Base-by-base conservation (phyloP, 148 eudicot species). In the Dysphania ambrosioides region DNA sequence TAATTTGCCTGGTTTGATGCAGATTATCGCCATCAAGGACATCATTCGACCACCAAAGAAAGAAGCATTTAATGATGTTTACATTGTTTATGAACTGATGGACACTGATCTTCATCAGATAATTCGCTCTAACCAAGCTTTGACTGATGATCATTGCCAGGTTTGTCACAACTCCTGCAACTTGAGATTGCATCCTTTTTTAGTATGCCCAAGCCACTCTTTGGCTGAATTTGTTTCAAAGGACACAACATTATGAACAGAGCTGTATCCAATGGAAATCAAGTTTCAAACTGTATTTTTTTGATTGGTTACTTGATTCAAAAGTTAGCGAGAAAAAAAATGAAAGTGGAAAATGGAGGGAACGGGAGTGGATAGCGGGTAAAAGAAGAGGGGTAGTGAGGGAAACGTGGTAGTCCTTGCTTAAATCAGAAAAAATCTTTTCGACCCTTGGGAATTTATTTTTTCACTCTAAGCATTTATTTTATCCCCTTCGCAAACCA, bases 81-180 rank as follows among this genome's bases (percentile, higher is more conserved):
- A 90, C 80, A 85, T 90, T 68, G 95, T 90, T 51, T 90, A 83
- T 86, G 95, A 88, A 73, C 73, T 88, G 82, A 80, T 90, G 95
- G 95, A 90, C 83, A 90, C 95, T 68, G 95, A 90, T 81, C 91
- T 90, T 78, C 87, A 90, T 72, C 91, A 88, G 82, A 83, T 90
- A 27, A 90, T 90, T 36, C 87, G 88, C 72, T 90, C 95, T 42
- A 78, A 82, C 76, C 95, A 90, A 72, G 61, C 85, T 59, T 68
- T 90, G 66, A 86, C 82, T 49, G 86, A 82, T 79, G 88, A 88
- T 47, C 92, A 90, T 74, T 83, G 88, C 70, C 89, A 86, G 91
- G 91, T 90, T 78, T 41, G 66, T 69, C 72, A 60, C 11, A 10
- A n/a, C 24, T 53, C 2, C 23, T 65, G 24, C 60, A 32, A n/a